phyloP scores from a whole-genome alignment of 2,329 filamentous ascomycete species.

The Sporothrix schenckii region DNA sequence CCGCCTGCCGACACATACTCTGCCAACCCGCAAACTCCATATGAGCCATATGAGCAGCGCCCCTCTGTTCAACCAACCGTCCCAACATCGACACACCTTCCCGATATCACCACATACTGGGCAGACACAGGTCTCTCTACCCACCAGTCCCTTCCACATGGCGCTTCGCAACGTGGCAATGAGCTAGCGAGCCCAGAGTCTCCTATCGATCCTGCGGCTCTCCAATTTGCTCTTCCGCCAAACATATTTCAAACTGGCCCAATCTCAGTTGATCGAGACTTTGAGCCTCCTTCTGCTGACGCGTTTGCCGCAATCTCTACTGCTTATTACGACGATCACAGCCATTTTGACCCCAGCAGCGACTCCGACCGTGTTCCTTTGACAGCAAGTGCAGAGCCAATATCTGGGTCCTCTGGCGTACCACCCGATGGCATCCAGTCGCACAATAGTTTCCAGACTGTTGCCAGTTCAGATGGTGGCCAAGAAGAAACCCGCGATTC shows the following conservation, averaged over 20 bases:
- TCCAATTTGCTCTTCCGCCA: constrained; percentile 60
- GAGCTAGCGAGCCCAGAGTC: constrained; percentile 49
- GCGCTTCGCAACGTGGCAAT: constrained; percentile 45
- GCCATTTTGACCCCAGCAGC: constrained; percentile 42
- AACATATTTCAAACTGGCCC: constrained; percentile 48
- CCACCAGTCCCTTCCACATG: constrained; percentile 44
- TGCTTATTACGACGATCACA: constrained; percentile 51
- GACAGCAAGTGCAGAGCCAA: constrained; percentile 59
- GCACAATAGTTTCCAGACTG: constrained; percentile 61
- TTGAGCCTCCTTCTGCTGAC: constrained; percentile 37
- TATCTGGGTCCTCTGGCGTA: constrained; percentile 53
- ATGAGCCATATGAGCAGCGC: constrained; percentile 35
- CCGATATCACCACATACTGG: constrained; percentile 58
- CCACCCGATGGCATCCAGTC: constrained; percentile 47
- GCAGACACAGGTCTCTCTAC: constrained; percentile 51
- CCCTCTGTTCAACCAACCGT: constrained; percentile 37
- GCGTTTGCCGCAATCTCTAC: constrained; percentile 42
- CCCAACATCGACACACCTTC: constrained; percentile 45
- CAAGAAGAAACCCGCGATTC: constrained; percentile 53
- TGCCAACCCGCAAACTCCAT: constrained; percentile 9
- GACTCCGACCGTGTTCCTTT: constrained; percentile 64
- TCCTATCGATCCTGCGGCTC: constrained; percentile 56
- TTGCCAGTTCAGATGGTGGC: constrained; percentile 60
- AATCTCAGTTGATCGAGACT: constrained; percentile 28
- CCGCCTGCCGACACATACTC: neutral